phyloP scores from a whole-genome alignment of 768 basidiomycete species.

The Rhizopogon rudus region DNA sequence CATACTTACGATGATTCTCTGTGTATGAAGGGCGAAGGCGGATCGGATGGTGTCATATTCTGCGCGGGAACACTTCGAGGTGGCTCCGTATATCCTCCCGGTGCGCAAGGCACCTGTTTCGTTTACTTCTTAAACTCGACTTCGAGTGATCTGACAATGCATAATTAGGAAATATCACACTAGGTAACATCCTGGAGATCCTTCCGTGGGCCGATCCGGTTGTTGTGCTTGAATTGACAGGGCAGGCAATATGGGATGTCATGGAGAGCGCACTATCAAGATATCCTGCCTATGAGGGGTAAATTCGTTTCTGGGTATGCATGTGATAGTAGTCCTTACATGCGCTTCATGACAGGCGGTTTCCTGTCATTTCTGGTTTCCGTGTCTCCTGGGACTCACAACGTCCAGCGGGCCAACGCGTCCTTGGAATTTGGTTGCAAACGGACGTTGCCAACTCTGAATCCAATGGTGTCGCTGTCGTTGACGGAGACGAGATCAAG shows the following conservation, averaged over 20 bases:
- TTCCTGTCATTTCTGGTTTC: constrained; percentile 24
- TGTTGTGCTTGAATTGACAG: constrained; percentile 78
- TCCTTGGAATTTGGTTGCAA: no score
- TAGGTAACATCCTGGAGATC: constrained; percentile 87
- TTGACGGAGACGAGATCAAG: no score
- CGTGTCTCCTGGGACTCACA: no score
- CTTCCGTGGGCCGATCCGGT: constrained; percentile 86
- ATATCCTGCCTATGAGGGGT: constrained; percentile 93
- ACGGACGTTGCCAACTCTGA: no score
- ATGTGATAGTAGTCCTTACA: constrained; percentile 34
- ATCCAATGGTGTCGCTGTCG: no score
- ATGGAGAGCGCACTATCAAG: constrained; percentile 67
- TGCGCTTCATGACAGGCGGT: constrained; percentile 20
- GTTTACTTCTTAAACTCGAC: background rate
- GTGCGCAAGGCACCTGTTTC: constrained; percentile 28
- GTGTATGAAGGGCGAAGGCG: constrained; percentile 51
- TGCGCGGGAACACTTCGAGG: constrained; percentile 83
- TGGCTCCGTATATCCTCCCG: constrained; percentile 81
- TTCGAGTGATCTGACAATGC: background rate
- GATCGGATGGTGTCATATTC: constrained; percentile 76
- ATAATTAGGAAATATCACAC: constrained; percentile 57
- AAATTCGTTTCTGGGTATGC: constrained; percentile 43
- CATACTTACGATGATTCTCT: constrained; percentile 78
- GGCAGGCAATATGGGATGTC: constrained; percentile 73
- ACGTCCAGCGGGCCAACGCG: no score